Evolutionary conservation across 192 early-diverging fungal species (phyloP), one percentile per base, ranked within the genome.

Genomic region (Coemansia sp.): DNA sequence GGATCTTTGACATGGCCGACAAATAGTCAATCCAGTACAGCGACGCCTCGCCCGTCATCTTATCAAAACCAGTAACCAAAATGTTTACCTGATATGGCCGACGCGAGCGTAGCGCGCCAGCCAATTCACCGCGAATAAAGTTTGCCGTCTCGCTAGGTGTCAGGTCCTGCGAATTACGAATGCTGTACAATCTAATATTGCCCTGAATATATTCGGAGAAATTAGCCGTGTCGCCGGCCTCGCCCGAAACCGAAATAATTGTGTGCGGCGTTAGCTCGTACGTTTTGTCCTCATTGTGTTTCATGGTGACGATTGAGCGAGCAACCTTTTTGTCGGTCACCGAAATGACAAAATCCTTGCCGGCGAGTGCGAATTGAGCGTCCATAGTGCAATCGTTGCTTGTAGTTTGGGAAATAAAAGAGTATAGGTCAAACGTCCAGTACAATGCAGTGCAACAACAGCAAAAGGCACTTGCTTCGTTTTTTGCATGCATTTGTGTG

Each of bases 121-220:
- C 94, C 50, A 98, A 76, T 66, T 95, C 92, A 62, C 89, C 83
- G 53, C 96, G 80, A 23, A 90, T 89, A 82, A 88, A 98, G 63
- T 78, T 88, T 7, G 95, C 91, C 8, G 87, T 86, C 21, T 90
- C 93, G 41, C 84, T 83, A 4, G 93, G 85, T 52, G 86, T 84
- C 66, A 98, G 78, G 58, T 92, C 90, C 56, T 92, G 86, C 35
- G 90, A 89, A 72, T 96, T 92, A 52, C 88, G 86, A 64, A 98
- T 92, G 55, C 89, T 89, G 72, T 94, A 93, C 15, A 98, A 85
- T 76, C 89, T 87, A 58, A 94, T 85, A 68, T 97, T 98, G 61
- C 89, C 83, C 72, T 96, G 92, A 65, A 98, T 90, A 78, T 93
- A 98, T 82, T 98, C 96, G 29, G 93, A 88, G 84, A 97, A 98